Evolutionary conservation across 257 asterid genomes (phyloP).

Genomic region (Fraxinus americana): DNA sequence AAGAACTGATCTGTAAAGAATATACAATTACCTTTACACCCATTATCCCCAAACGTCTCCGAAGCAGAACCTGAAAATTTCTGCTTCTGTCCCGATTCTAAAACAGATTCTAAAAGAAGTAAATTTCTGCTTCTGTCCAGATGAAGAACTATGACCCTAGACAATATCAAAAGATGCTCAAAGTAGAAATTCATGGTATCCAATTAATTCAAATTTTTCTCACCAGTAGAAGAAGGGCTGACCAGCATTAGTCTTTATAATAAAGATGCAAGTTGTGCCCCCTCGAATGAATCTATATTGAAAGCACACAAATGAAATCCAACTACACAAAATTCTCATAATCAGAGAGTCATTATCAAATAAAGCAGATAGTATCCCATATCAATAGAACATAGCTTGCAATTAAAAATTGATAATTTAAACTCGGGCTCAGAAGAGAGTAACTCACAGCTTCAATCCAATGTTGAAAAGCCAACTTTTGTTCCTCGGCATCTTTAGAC

Average conservation of each 20-base stretch:
- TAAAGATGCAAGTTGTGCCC: conserved; percentile 83
- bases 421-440: neutral
- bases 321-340: neutral
- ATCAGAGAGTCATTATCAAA: conserved; percentile 1
- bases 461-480: conserved; percentile 89
- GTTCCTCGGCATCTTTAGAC: conserved; percentile 76
- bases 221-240: conserved; percentile 97
- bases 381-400: conserved; percentile 37
- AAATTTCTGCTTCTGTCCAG: neutral
- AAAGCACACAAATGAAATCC: conserved; percentile 19
- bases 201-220: conserved; percentile 24
- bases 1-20: too few species aligned
- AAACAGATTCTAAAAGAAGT: too few species aligned
- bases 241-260: conserved; percentile 66
- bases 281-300: conserved; percentile 79
- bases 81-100: too few species aligned
- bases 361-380: conserved; percentile 26
- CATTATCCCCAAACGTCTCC: too few species aligned
- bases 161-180: neutral
- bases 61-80: too few species aligned
- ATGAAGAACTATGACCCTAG: neutral
- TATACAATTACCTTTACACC: too few species aligned
- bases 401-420: neutral
- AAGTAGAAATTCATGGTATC: conserved; percentile 2
- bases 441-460: conserved; percentile 98